These are phyloP conservation scores for Blumeria hordei DNA, from an alignment of 2,329 filamentous ascomycete species.

Conservation along the genomic window DNA sequence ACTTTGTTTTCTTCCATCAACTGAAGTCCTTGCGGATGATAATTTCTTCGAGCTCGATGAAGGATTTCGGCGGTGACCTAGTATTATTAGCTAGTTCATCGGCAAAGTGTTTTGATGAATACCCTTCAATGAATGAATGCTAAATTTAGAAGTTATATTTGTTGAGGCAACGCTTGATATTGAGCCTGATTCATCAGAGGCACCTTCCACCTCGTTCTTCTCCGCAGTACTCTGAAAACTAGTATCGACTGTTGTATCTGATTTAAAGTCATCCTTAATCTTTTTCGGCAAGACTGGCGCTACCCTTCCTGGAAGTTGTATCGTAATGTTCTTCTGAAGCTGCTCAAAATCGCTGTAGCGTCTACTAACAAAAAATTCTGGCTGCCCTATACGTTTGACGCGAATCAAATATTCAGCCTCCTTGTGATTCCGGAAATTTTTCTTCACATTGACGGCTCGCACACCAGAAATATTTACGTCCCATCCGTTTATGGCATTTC, in stretches of 20 bases:
- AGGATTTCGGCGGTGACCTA: conserved; percentile 17
- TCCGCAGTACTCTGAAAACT: conserved; percentile 22
- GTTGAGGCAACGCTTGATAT: not conserved
- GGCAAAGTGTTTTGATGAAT: not conserved
- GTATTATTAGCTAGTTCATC: not conserved
- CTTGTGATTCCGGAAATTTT: conserved; percentile 71
- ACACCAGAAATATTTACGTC: conserved; percentile 90
- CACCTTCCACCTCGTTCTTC: not conserved
- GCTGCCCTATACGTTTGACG: conserved; percentile 51
- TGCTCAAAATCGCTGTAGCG: conserved; percentile 72
- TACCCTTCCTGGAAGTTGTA: conserved; percentile 76
- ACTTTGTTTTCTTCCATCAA: conserved; percentile 16
- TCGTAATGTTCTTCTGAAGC: conserved; percentile 54
- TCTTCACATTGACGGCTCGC: conserved; percentile 53
- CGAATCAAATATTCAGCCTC: conserved; percentile 86
- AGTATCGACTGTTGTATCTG: conserved; percentile 28
- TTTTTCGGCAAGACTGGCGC: conserved; percentile 72
- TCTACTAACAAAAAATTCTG: conserved; percentile 58
- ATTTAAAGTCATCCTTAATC: conserved; percentile 58
- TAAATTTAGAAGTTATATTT: not conserved
- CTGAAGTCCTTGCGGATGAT: conserved; percentile 20
- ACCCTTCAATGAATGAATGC: not conserved
- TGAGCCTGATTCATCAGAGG: conserved; percentile 1
- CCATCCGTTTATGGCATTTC: conserved; percentile 85
- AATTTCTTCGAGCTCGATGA: conserved; percentile 17